phyloP scores from a whole-genome alignment of 768 basidiomycete genomes.

The Podaxis sp. region DNA sequence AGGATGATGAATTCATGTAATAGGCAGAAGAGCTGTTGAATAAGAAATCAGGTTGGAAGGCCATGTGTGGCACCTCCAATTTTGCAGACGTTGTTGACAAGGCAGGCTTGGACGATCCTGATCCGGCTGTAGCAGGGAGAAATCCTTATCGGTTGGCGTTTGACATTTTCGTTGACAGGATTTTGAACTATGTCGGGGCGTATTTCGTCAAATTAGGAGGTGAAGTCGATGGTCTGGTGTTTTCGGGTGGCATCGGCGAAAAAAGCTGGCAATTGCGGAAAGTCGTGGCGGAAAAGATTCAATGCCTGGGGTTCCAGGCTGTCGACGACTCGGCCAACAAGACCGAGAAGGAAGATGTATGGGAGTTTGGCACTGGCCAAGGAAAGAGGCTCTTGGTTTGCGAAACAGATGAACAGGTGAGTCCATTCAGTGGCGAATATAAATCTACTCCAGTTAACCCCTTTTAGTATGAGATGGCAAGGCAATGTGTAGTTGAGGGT shows the following conservation, averaged over 20 bases:
- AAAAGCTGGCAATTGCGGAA: constrained; percentile 58
- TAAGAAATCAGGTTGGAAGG: constrained; percentile 74
- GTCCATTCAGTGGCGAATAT: neutral
- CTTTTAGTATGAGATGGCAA: constrained; percentile 37
- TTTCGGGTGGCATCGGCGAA: constrained; percentile 90
- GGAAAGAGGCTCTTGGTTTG: constrained; percentile 53
- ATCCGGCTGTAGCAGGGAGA: constrained; percentile 13
- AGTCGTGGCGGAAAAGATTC: constrained; percentile 52
- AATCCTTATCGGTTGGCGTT: constrained; percentile 64
- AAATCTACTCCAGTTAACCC: neutral
- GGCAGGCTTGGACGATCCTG: constrained; percentile 32
- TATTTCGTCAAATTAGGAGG: constrained; percentile 74
- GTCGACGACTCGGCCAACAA: constrained; percentile 51
- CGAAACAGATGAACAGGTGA: constrained; percentile 65
- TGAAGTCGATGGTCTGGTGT: constrained; percentile 76
- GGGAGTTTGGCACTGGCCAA: constrained; percentile 41
- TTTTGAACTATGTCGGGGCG: constrained; percentile 69
- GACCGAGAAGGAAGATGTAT: constrained; percentile 36
- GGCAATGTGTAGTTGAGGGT: constrained; percentile 27
- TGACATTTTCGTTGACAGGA: constrained; percentile 74
- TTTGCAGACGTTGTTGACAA: constrained; percentile 66
- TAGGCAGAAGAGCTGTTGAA: constrained; percentile 76
- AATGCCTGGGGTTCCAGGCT: constrained; percentile 59
- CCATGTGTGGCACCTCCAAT: constrained; percentile 78
- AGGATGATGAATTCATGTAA: neutral